These are phyloP conservation scores for Debaryomycetaceae sp. DNA, from an alignment of 1,139 yeast genomes.

Conservation along the genomic window DNA sequence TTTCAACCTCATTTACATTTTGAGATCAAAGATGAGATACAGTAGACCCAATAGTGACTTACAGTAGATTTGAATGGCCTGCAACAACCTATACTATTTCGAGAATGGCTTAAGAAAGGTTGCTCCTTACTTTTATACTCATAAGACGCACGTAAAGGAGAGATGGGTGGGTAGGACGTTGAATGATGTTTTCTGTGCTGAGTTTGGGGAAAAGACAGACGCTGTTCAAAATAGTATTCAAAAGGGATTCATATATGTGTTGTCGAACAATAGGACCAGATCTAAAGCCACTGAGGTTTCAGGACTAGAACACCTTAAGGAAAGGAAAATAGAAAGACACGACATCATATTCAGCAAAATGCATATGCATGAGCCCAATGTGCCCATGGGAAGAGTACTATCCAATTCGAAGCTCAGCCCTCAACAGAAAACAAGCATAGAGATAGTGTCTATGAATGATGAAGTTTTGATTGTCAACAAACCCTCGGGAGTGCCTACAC, in stretches of 20 bases:
- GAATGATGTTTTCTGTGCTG: conserved; percentile 38
- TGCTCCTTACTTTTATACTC: conserved; percentile 40
- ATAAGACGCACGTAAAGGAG: conserved; percentile 41
- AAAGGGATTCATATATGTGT: conserved; percentile 23
- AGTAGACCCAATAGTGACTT: no score
- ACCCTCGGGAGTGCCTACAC: conserved; percentile 77
- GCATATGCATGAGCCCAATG: conserved; percentile 66
- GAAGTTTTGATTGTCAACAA: conserved; percentile 61
- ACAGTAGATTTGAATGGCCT: not conserved
- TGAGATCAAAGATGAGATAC: no score
- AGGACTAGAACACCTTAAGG: conserved; percentile 20
- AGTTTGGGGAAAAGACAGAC: conserved; percentile 37
- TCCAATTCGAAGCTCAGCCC: not conserved
- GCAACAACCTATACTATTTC: conserved; percentile 13
- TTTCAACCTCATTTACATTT: no score
- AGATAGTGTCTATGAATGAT: conserved; percentile 45
- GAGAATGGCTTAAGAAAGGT: conserved; percentile 45
- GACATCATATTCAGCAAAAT: conserved; percentile 46
- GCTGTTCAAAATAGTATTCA: conserved; percentile 23
- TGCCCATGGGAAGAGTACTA: conserved; percentile 15
- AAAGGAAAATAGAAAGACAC: conserved; percentile 33
- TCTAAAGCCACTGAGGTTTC: conserved; percentile 14
- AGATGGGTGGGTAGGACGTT: conserved; percentile 49
- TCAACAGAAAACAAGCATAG: conserved; percentile 18
- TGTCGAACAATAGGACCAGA: conserved; percentile 23